Evolutionary conservation across 805 yeast genomes (phyloP).

Genomic region (Cyberlindnera euphorbiiphila): DNA sequence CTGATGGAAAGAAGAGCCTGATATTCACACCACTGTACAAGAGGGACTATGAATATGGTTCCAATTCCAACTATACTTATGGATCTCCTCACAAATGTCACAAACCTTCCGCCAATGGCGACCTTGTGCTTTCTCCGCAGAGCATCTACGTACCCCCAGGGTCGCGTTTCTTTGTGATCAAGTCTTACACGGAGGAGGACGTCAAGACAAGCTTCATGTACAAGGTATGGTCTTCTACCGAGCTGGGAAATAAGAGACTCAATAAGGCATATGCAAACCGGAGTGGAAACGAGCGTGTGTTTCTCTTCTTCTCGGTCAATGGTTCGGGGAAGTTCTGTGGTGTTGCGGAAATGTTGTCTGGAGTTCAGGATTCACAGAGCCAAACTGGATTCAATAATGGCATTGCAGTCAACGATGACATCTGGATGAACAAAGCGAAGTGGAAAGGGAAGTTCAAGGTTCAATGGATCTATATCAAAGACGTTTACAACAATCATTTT

Average conservation of each 20-base stretch:
- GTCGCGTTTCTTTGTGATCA: conserved; percentile 47
- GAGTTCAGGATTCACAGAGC: conserved; percentile 23
- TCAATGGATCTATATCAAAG: conserved; percentile 49
- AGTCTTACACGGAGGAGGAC: conserved; percentile 47
- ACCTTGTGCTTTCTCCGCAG: conserved; percentile 16
- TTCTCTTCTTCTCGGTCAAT: conserved; percentile 55
- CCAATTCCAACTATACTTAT: background rate
- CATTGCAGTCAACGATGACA: conserved; percentile 21
- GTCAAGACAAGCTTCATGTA: conserved; percentile 46
- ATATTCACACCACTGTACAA: conserved; percentile 15
- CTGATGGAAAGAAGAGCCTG: background rate
- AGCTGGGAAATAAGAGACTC: conserved; percentile 50
- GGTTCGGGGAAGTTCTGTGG: conserved; percentile 57
- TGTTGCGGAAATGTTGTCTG: conserved; percentile 48
- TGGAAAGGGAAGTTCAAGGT: conserved; percentile 53
- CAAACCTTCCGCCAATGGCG: conserved; percentile 1
- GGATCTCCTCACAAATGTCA: background rate
- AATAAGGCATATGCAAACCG: conserved; percentile 36
- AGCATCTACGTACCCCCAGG: conserved; percentile 27
- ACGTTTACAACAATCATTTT: conserved; percentile 45
- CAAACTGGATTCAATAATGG: background rate
- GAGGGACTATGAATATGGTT: conserved; percentile 9
- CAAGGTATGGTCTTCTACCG: conserved; percentile 58
- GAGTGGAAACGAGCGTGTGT: conserved; percentile 32
- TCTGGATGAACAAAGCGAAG: conserved; percentile 44